Conservation (phyloP, 257 asterid genomes). For the Capsicum pubescens region DNA sequence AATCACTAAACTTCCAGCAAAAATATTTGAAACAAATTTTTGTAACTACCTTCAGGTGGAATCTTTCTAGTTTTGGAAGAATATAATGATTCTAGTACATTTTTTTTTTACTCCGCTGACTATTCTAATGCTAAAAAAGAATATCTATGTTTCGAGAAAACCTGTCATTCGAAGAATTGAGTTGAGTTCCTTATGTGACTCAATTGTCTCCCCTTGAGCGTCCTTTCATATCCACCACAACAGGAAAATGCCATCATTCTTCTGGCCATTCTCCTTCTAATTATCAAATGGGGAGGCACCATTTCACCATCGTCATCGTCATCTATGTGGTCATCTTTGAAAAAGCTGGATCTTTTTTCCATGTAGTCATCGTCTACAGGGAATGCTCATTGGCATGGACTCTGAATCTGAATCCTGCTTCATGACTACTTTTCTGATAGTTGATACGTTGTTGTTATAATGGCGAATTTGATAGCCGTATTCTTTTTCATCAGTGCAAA, state of each 20-base stretch:
- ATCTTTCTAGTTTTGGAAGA: too few relatives aligned
- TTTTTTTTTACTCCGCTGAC: too few relatives aligned
- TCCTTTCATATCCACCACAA: slow-evolving; percentile 82
- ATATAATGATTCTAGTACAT: too few relatives aligned
- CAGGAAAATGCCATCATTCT: slow-evolving; percentile 69
- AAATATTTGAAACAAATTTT: too few relatives aligned
- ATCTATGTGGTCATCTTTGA: background rate
- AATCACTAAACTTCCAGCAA: too few relatives aligned
- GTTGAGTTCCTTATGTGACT: slow-evolving; percentile 63
- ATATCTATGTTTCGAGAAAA: slow-evolving; percentile 58
- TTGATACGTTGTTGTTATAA: slow-evolving; percentile 25
- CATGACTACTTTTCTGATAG: slow-evolving; percentile 38
- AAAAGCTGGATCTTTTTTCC: background rate
- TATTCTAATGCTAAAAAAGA: too few relatives aligned
- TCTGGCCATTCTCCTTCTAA: slow-evolving; percentile 69
- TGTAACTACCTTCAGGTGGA: too few relatives aligned
- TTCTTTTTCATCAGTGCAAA: background rate
- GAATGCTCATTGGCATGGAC: slow-evolving; percentile 23
- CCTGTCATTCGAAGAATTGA: slow-evolving; percentile 80
- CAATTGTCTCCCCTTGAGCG: slow-evolving; percentile 80
- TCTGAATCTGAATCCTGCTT: background rate
- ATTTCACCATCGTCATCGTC: slow-evolving; percentile 47
- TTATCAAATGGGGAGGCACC: slow-evolving; percentile 80
- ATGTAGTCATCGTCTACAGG: background rate
- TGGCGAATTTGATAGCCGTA: background rate